A percentile compares a stretch with the other conserved stretches of the same genome.
Conservation (phyloP, 2,329 filamentous ascomycete species). For the Pseudocercospora eumusae region DNA sequence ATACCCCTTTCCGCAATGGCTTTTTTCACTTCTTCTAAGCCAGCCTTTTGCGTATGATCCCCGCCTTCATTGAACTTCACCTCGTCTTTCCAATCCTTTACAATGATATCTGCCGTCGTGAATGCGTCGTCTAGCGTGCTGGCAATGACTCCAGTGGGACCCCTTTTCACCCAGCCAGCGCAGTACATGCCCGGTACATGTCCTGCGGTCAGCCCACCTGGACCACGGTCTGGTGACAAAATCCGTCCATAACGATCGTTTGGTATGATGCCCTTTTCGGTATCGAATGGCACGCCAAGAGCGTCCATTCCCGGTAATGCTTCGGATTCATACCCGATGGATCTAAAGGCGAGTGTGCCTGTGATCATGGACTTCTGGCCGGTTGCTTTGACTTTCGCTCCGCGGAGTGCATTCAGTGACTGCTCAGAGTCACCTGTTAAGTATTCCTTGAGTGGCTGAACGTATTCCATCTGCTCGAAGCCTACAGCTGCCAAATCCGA, state of each 20-base stretch:
- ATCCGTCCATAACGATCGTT: conserved; percentile 82
- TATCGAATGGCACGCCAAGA: conserved; percentile 76
- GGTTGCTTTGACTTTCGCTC: conserved; percentile 31
- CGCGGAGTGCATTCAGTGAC: conserved; percentile 36
- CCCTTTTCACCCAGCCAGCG: conserved; percentile 93
- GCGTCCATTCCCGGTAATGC: conserved; percentile 72
- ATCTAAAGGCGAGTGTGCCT: conserved; percentile 78
- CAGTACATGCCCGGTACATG: conserved; percentile 78
- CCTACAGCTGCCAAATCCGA: conserved; percentile 62
- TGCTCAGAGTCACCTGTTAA: conserved; percentile 34
- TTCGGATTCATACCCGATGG: conserved; percentile 89
- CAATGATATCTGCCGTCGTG: conserved; percentile 78
- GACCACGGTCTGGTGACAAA: conserved; percentile 46
- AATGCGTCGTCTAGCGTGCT: conserved; percentile 96
- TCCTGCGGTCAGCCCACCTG: conserved; percentile 48
- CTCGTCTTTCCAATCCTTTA: conserved; percentile 67
- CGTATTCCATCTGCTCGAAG: conserved; percentile 59
- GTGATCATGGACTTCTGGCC: conserved; percentile 51
- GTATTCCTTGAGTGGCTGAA: conserved; percentile 10
- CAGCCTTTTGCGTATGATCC: conserved; percentile 51
- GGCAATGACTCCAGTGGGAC: conserved; percentile 92
- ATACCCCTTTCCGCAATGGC: conserved; percentile 60
- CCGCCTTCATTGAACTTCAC: conserved; percentile 47
- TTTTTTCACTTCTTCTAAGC: conserved; percentile 74
- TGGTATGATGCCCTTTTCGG: conserved; percentile 70